Base-by-base conservation (phyloP, 2,329 filamentous ascomycete genomes). In the Colletotrichum paranaense region DNA sequence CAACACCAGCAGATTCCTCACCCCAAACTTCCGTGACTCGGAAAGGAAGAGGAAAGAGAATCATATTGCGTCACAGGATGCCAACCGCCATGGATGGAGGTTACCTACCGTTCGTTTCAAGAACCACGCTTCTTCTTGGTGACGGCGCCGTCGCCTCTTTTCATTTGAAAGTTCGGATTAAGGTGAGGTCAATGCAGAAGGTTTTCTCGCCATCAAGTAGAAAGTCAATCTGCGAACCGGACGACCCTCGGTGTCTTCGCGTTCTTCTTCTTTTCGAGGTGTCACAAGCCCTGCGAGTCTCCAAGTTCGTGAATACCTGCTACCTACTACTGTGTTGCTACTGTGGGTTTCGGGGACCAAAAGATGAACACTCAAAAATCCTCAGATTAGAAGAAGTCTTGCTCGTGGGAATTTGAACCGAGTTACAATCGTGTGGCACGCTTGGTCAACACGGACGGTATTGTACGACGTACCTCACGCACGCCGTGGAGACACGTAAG, bases 41-140 rank as follows among this genome's bases (percentile, higher is more conserved):
- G 5, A 12, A 28, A 19, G 16, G 35, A 49, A 35, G 35, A 24
- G 35, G 24, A 24, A 11, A 28, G 24, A 24, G 24, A 35, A 46
- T 24, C 22, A 5, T 22, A 62, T 62, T 56, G 49, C 68, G 63
- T 71, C 68, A 62, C 57, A 9, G 49, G 5, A 32, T 26, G 46
- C 32, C 56, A 35, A 52, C 28, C 42, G 55, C 42, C 56, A 62
- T 32, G 46, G 42, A 64, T 58, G 14, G 35, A 16, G 14, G 12
- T 38, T 42, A 42, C 35, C 35, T 16, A 59, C 59, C 30, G 68
- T 62, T 68, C 52, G 68, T 72, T 72, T 72, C 65, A 38, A 46
- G 6, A n/a, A n/a, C 35, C 35, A 16, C 14, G 16, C 35, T 16
- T 16, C 12, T 42, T 6, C 6, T 42, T 42, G 5, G 35, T 16